phyloP scores from a whole-genome alignment of 1,284 basidiomycete species.

The Moesziomyces antarcticus region DNA sequence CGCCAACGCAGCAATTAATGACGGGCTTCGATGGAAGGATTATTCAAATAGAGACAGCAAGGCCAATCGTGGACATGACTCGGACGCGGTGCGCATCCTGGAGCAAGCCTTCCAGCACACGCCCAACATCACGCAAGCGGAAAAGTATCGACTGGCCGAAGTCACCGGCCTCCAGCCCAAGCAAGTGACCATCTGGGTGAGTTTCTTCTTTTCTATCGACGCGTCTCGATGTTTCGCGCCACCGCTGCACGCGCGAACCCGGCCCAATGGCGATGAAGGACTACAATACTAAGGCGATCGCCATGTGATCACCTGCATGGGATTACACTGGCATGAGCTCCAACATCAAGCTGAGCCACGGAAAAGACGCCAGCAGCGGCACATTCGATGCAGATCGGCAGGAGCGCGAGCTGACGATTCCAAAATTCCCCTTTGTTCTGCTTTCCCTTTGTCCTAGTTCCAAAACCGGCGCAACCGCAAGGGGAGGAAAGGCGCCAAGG shows the following conservation, averaged over 20 bases:
- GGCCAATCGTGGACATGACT: constrained; percentile 45
- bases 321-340: too few relatives aligned
- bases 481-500: constrained; percentile 8
- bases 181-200: constrained; percentile 66
- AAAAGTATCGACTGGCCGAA: constrained; percentile 60
- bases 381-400: background rate
- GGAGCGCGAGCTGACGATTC: background rate
- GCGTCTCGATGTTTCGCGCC: background rate
- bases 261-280: constrained; percentile 7
- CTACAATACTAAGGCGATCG: too few relatives aligned
- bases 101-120: constrained; percentile 61
- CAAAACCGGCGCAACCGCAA: constrained; percentile 59
- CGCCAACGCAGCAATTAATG: too few relatives aligned
- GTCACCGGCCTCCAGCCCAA: constrained; percentile 61
- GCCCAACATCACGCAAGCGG: constrained; percentile 63
- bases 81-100: constrained; percentile 48
- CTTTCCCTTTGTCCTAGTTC: constrained; percentile 28
- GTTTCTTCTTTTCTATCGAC: constrained; percentile 19
- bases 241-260: background rate
- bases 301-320: too few relatives aligned
- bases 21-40: too few relatives aligned
- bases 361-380: background rate
- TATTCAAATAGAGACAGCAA: too few relatives aligned
- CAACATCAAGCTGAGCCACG: too few relatives aligned
- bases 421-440: background rate